Evolutionary conservation across 257 asterid genomes (phyloP), one percentile per base, ranked within the genome.

Genomic region (Gentiana dahurica): DNA sequence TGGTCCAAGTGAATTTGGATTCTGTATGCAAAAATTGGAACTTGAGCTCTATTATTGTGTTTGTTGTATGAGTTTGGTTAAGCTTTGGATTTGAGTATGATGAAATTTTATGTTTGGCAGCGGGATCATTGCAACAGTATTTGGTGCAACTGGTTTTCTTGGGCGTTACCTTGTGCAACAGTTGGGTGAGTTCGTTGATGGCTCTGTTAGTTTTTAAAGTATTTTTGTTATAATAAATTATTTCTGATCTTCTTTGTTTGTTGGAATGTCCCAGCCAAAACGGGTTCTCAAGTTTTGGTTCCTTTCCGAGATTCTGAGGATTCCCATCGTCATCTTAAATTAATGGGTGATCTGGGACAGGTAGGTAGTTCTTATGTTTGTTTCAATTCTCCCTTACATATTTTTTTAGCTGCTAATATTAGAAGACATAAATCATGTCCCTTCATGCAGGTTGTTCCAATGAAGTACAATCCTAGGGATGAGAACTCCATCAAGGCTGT

Each of bases 301-400:
- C 97, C 95, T 37, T 88, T 88, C 77, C 87, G 99, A 54, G 99
- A 95, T 59, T 84, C 87, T 15, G 99, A 92, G 84, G 99, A 92
- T 72, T 75, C 71, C 69, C 89, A 71, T 24, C 90, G 99, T n/a
- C 95, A 92, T 89, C 99, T 92, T 69, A 92, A 92, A 69, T 65
- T 92, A 75, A 85, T 88, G 99, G 99, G 97, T 60, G 99, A 92
- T 71, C 73, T 92, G 89, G 97, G 99, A 50, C 99, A 92, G 91
- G 99, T 85, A 64, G 53, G 45, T 68, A 68, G 37, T 54, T 12
- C 49, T 48, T 46, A 15, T 33, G 32, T 58, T 54, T 65, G 56
- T 12, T 35, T 47, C 1, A 43, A 11, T 3, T 24, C 12, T 10
- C 45, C 5, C 52, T 44, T 34, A 44, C 55, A 51, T 34, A 34